Percentiles rank a stretch among this genome's conserved stretches.
These are phyloP conservation scores for Mycena kentingensis DNA, from an alignment of 768 basidiomycete species.

Conservation along the genomic window DNA sequence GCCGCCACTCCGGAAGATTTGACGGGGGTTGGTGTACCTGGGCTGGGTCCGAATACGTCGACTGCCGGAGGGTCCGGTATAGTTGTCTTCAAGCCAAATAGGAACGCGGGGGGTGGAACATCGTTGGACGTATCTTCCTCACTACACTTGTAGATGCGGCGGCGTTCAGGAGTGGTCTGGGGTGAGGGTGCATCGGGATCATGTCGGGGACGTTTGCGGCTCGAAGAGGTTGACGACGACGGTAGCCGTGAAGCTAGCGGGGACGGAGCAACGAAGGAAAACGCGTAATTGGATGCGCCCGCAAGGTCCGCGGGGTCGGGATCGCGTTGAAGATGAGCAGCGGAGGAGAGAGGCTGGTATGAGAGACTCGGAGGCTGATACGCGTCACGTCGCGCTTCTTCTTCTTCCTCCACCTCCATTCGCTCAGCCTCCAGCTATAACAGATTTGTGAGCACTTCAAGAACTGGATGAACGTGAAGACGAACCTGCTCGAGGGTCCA, in stretches of 20 bases:
- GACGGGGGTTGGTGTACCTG: not conserved
- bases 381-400: not conserved
- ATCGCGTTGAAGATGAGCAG: no score
- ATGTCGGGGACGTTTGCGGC: not conserved
- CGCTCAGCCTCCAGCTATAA: not conserved
- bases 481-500: conserved; percentile 4
- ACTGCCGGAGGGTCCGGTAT: not conserved
- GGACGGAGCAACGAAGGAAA: no score
- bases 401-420: not conserved
- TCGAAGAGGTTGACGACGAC: no score
- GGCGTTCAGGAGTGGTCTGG: not conserved
- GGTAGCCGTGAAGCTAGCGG: no score
- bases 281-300: no score
- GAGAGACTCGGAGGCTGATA: no score
- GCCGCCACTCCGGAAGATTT: not conserved
- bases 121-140: not conserved
- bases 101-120: not conserved
- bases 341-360: no score
- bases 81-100: not conserved
- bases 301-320: no score
- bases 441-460: not conserved
- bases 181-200: not conserved
- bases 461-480: not conserved
- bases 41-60: not conserved
- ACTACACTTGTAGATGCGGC: not conserved